Evolutionary conservation across 108 stramenopile species (phyloP).

Genomic region (Fragilariopsis cylindrus): DNA sequence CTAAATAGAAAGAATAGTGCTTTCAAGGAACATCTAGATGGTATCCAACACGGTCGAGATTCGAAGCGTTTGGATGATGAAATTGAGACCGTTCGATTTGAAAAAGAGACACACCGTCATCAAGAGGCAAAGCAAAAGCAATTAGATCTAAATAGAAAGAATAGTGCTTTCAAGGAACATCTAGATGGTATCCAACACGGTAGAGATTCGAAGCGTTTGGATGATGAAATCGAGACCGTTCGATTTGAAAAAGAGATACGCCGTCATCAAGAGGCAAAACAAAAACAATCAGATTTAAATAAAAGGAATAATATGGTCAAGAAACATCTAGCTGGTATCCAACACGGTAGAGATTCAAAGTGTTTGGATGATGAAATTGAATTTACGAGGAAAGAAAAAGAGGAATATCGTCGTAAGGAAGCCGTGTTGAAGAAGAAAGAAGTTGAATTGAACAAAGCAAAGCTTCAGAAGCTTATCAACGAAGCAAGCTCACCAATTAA

Average conservation of each 20-base stretch:
- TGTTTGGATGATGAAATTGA: background rate
- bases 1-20: background rate
- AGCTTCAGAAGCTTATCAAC: background rate
- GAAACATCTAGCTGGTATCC: background rate
- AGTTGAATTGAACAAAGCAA: background rate
- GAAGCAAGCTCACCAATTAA: slow-evolving; percentile 3
- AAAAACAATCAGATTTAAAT: background rate
- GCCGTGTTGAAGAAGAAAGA: background rate
- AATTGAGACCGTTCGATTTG: background rate
- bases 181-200: background rate
- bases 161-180: background rate
- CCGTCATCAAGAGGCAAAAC: background rate
- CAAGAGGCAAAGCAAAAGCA: background rate
- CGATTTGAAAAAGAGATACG: slow-evolving; percentile 2
- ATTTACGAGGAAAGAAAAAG: background rate
- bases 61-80: background rate
- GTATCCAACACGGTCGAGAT: background rate
- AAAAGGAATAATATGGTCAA: background rate
- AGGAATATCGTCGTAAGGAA: background rate
- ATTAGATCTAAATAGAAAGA: background rate
- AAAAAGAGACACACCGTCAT: background rate
- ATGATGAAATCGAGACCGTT: background rate
- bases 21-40: background rate
- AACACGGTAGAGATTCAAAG: background rate
- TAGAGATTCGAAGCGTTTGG: background rate